phyloP scores from a whole-genome alignment of 495 filamentous ascomycete genomes.

The Penicillium egyptiacum region DNA sequence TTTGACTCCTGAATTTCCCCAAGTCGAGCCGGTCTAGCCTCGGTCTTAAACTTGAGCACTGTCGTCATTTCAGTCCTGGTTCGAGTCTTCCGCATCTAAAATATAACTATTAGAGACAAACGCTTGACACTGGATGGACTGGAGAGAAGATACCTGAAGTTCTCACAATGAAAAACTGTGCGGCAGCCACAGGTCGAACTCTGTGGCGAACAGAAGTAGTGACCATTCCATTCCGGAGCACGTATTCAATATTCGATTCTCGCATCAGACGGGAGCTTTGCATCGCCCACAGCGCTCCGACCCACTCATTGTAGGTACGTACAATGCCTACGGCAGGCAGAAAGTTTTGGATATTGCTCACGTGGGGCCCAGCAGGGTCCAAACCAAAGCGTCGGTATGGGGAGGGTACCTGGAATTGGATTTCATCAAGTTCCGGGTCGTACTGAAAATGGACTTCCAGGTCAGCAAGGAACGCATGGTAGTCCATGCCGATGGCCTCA shows the following conservation, averaged over 20 bases:
- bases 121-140: too few species aligned
- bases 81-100: not conserved
- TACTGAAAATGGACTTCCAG: not conserved
- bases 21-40: not conserved
- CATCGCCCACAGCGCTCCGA: not conserved
- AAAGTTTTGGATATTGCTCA: not conserved
- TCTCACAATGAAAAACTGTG: not conserved
- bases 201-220: not conserved
- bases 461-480: not conserved
- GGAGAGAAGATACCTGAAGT: not conserved
- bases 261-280: not conserved
- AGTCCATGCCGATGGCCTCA: not conserved
- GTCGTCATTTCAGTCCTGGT: not conserved
- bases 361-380: not conserved
- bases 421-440: not conserved
- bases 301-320: not conserved
- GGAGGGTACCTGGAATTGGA: not conserved
- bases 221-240: not conserved
- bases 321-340: not conserved
- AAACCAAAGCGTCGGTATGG: not conserved
- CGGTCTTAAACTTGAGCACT: not conserved
- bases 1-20: not conserved
- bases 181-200: not conserved
- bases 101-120: not conserved
- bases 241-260: not conserved